phyloP scores from a whole-genome alignment of 176 grass and related monocot species.

The Avena insularis region DNA sequence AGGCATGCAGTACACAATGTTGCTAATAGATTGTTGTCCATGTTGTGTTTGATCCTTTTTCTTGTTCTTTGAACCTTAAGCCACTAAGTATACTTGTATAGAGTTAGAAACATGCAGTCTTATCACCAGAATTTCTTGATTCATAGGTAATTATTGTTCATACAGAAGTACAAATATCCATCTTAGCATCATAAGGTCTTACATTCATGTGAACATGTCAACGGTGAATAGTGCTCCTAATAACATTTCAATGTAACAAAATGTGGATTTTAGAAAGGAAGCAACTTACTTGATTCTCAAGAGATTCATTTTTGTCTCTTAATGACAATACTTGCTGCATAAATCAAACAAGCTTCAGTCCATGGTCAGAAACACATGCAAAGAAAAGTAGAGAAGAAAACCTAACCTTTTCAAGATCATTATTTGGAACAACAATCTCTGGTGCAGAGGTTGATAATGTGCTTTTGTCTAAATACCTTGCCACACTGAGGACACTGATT shows the following conservation, averaged over 20 bases:
- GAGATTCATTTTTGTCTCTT: slow-evolving; percentile 68
- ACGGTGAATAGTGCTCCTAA: not conserved
- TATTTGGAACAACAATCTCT: slow-evolving; percentile 74
- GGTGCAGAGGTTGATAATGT: slow-evolving; percentile 93
- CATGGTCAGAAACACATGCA: slow-evolving; percentile 36
- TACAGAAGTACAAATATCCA: slow-evolving; percentile 9
- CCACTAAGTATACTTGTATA: not conserved
- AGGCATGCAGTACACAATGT: not conserved
- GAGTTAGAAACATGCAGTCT: not conserved
- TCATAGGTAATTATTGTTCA: not conserved
- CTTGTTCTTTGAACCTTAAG: not conserved
- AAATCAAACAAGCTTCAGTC: slow-evolving; percentile 46
- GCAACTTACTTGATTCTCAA: slow-evolving; percentile 70
- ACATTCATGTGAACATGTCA: slow-evolving; percentile 11
- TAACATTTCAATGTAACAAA: not conserved
- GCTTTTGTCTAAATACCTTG: slow-evolving; percentile 55
- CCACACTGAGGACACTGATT: slow-evolving; percentile 91
- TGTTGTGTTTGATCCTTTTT: slow-evolving; percentile 12
- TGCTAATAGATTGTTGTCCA: not conserved
- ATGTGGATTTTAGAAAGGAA: not conserved
- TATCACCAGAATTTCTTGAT: slow-evolving; percentile 8
- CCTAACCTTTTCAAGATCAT: slow-evolving; percentile 90
- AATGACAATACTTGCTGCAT: slow-evolving; percentile 83
- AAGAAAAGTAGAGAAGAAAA: slow-evolving; percentile 31
- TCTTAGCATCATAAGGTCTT: not conserved